A percentile compares a stretch with the other conserved stretches of the same genome.
These are phyloP conservation scores for Quercus lobata DNA, from an alignment of 331 rosid genomes.

Conservation along the genomic window DNA sequence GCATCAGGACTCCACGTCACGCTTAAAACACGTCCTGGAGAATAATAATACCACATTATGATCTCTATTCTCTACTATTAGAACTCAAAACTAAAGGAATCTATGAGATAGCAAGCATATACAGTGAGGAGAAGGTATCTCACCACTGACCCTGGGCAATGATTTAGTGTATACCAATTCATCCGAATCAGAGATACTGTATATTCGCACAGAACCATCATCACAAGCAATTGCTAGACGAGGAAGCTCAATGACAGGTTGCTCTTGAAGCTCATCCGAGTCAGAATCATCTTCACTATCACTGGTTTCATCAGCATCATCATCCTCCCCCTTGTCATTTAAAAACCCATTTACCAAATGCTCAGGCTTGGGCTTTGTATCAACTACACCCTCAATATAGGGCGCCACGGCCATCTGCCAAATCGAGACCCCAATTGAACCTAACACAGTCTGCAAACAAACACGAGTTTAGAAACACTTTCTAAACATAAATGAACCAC, in stretches of 20 bases:
- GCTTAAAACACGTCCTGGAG: slow-evolving; percentile 78
- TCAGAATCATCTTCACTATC: slow-evolving; percentile 65
- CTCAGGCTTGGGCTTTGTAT: slow-evolving; percentile 18
- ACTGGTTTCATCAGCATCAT: slow-evolving; percentile 42
- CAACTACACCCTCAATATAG: slow-evolving; percentile 3
- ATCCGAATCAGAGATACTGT: slow-evolving; percentile 49
- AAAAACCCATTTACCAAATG: slow-evolving; percentile 43
- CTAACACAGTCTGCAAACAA: slow-evolving; percentile 53
- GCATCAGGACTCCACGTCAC: slow-evolving; percentile 88
- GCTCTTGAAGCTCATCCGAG: slow-evolving; percentile 23
- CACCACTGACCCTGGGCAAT: slow-evolving; percentile 85
- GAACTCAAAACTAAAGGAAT: background rate
- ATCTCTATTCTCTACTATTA: background rate
- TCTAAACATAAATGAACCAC: background rate
- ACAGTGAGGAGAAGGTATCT: slow-evolving; percentile 30
- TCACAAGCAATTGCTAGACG: slow-evolving; percentile 70
- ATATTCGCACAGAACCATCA: slow-evolving; percentile 76
- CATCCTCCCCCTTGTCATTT: background rate
- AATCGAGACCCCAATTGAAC: slow-evolving; percentile 64
- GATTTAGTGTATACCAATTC: slow-evolving; percentile 62
- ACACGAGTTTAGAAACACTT: background rate
- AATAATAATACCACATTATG: slow-evolving; percentile 8
- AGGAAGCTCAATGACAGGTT: slow-evolving; percentile 28
- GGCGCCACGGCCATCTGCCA: slow-evolving; percentile 86
- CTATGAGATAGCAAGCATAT: background rate